Evolutionary conservation across 2,329 filamentous ascomycete genomes (phyloP), one percentile per base, ranked within the genome.

Genomic region (Ceratocystis papillata): DNA sequence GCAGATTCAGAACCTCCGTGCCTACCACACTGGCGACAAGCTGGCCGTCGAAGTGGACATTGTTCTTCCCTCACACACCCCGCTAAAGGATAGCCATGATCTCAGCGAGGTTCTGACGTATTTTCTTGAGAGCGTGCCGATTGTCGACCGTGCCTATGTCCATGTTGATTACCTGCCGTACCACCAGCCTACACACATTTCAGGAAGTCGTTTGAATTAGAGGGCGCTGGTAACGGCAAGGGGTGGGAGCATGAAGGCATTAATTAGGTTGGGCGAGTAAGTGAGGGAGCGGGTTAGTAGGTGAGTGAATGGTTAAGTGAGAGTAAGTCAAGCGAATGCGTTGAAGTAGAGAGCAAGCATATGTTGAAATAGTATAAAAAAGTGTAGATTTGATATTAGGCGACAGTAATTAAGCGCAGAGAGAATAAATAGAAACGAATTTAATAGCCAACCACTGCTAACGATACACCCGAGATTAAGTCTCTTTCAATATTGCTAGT

Each of bases 1-100:
- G 72, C 87, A 90, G 73, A 94, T 95, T 68, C 90, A 94, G 73
- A 90, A 90, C 41, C 77, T 94, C 66, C 87, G 91, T 70, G 90
- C 90, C 1, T 95, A 94, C 73, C 90, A 95, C 72, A 86, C 87
- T 0, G 90, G 90, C 30, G 90, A 94, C 74, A 92, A 91, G 78
- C 80, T 94, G 67, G 91, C 90, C 69, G 88, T 93, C 30, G 80
- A 83, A 72, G 89, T 93, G 10, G 90, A 95, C 74, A 88, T 94
- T 69, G 88, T 95, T 44, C 81, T 95, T 53, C 89, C 91, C 69
- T 86, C 89, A 70, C 82, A 83, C 69, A 90, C 87, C 67, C 85
- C 83, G 33, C 77, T 95, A 70, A 85, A 88, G 71, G 89, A 94
- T 74, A 89, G 85, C 69, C 90, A 95, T 75, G 90, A 95, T 74